A percentile compares a stretch with the other conserved stretches of the same genome.
These are phyloP conservation scores for Nemophila menziesii DNA, from an alignment of 257 asterid species.

Conservation along the genomic window DNA sequence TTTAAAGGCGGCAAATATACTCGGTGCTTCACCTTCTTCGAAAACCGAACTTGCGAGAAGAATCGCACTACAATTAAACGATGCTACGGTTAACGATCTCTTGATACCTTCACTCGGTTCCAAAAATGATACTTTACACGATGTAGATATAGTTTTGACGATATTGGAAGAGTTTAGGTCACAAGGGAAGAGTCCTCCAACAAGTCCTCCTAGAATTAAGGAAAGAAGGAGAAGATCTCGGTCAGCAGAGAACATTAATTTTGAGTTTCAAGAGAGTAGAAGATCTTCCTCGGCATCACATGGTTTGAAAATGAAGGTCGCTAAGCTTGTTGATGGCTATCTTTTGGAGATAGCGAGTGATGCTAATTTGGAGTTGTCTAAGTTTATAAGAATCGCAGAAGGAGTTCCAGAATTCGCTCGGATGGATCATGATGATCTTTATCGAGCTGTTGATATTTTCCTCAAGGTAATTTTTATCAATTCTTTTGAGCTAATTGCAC, in stretches of 20 bases:
- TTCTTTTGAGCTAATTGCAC: no score
- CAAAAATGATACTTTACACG: conserved; percentile 22
- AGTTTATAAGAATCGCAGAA: conserved; percentile 56
- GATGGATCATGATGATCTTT: conserved; percentile 79
- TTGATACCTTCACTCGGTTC: conserved; percentile 40
- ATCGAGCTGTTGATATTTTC: conserved; percentile 69
- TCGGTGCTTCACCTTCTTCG: conserved; percentile 54
- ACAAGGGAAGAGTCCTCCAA: conserved; percentile 71
- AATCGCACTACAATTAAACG: conserved; percentile 61
- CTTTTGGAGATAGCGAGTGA: conserved; percentile 59
- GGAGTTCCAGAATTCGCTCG: conserved; percentile 62
- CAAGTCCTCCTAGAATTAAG: conserved; percentile 53
- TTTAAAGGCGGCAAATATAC: conserved; percentile 57
- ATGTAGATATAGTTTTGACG: conserved; percentile 51
- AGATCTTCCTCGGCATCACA: conserved; percentile 89
- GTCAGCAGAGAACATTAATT: conserved; percentile 56
- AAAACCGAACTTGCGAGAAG: conserved; percentile 52
- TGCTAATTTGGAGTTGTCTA: conserved; percentile 35
- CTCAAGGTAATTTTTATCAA: conserved; percentile 73
- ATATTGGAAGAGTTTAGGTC: conserved; percentile 57
- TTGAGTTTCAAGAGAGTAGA: conserved; percentile 63
- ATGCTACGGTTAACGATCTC: conserved; percentile 58
- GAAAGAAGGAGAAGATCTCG: conserved; percentile 70
- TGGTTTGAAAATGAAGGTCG: conserved; percentile 63
- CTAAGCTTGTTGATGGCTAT: conserved; percentile 65